These are phyloP conservation scores for Naganishia randhawae DNA, from an alignment of 768 basidiomycete genomes.

Conservation along the genomic window DNA sequence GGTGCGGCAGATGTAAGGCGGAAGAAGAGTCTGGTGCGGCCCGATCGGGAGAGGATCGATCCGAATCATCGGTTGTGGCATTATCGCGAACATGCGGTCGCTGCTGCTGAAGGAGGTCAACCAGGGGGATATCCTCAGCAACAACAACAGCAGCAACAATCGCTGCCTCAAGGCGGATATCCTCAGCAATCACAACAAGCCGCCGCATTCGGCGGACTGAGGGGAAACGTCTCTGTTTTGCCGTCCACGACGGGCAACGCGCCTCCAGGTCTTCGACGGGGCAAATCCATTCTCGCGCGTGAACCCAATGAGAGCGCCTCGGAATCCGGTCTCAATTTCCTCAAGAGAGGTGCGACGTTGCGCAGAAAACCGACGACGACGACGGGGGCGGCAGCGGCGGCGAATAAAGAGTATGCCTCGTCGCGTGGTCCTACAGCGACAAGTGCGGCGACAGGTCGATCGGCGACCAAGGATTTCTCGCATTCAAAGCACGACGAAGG, in stretches of 20 bases:
- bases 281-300: slow-evolving; percentile 80
- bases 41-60: slow-evolving; percentile 94
- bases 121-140: background rate
- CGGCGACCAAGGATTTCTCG: slow-evolving; percentile 1
- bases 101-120: background rate
- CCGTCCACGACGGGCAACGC: slow-evolving; percentile 31
- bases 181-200: background rate
- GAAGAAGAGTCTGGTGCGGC: slow-evolving; percentile 87
- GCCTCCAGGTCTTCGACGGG: slow-evolving; percentile 62
- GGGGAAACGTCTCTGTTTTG: slow-evolving; percentile 14
- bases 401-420: slow-evolving; percentile 50
- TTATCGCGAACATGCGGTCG: slow-evolving; percentile 80
- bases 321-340: slow-evolving; percentile 79
- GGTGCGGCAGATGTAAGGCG: slow-evolving; percentile 53
- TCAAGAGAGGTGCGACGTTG: slow-evolving; percentile 77
- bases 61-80: slow-evolving; percentile 91
- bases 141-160: background rate
- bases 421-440: slow-evolving; percentile 10
- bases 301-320: slow-evolving; percentile 73
- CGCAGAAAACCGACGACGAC: slow-evolving; percentile 60
- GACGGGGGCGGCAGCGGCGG: too few species aligned
- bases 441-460: slow-evolving; percentile 1
- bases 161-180: too few species aligned
- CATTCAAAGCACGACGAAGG: slow-evolving; percentile 33
- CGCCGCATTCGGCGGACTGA: slow-evolving; percentile 22